phyloP scores from a whole-genome alignment of 805 yeast genomes.

The Suhomyces emberorum region DNA sequence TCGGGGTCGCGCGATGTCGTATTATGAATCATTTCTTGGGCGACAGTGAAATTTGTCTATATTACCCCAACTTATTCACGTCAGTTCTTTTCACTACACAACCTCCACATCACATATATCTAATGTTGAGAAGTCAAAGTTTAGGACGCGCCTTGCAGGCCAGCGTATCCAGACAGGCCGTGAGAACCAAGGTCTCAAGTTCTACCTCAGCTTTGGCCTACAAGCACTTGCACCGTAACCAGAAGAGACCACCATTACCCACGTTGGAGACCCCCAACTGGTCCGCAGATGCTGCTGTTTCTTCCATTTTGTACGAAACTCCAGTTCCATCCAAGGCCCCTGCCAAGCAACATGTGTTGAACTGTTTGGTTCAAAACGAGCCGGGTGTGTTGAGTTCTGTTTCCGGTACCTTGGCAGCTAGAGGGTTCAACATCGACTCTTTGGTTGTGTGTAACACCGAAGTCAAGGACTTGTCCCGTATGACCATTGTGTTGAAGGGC shows the following conservation, averaged over 20 bases:
- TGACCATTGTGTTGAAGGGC: conserved; percentile 94
- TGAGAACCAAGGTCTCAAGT: conserved; percentile 35
- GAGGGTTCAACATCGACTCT: conserved; percentile 98
- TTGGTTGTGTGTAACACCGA: conserved; percentile 96
- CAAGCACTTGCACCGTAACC: conserved; percentile 84
- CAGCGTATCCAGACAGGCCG: conserved; percentile 1
- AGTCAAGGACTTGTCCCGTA: conserved; percentile 89
- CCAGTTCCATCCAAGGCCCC: conserved; percentile 63
- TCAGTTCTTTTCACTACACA: no score
- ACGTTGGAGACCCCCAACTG: conserved; percentile 90
- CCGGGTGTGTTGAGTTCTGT: conserved; percentile 95
- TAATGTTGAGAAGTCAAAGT: conserved; percentile 4
- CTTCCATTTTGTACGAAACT: conserved; percentile 91
- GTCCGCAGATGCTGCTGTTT: conserved; percentile 96
- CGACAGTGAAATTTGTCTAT: conserved; percentile 2
- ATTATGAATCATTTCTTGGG: conserved; percentile 4
- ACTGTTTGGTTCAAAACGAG: conserved; percentile 96
- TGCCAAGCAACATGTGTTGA: conserved; percentile 81
- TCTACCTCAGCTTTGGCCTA: conserved; percentile 95
- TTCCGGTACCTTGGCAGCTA: conserved; percentile 93
- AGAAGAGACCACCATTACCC: conserved; percentile 85
- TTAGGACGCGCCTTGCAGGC: conserved; percentile 1
- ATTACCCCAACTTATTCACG: conserved; percentile 5
- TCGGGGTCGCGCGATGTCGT: conserved; percentile 4
- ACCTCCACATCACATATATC: background rate